Percentiles rank a stretch among this genome's conserved stretches.
Conservation (phyloP, 2,329 filamentous ascomycete genomes). For the Microsporum ferrugineum region DNA sequence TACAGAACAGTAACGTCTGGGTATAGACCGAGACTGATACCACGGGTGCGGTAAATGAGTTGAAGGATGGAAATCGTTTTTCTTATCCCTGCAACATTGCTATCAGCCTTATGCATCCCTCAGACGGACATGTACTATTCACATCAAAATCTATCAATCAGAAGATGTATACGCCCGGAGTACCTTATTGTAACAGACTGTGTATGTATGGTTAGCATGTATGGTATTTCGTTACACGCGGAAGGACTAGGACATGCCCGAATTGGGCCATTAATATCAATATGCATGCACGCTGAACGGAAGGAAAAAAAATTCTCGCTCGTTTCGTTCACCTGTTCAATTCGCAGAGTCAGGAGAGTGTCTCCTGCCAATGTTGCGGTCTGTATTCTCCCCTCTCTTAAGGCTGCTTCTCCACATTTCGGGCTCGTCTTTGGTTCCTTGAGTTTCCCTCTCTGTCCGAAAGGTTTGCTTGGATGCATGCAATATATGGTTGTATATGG, state of each 20-base stretch:
- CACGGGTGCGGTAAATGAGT: neutral
- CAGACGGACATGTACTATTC: neutral
- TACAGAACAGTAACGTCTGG: neutral
- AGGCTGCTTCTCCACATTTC: neutral
- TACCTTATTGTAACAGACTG: neutral
- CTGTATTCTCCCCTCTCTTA: neutral
- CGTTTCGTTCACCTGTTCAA: neutral
- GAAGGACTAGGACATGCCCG: neutral
- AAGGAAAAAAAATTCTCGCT: neutral
- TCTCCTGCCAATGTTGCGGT: neutral
- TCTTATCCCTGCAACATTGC: neutral
- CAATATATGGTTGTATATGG: neutral
- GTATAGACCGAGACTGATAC: neutral
- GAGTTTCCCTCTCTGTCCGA: neutral
- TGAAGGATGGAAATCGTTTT: neutral
- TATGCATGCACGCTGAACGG: neutral
- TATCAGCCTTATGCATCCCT: conserved; percentile 1
- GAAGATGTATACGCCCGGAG: neutral
- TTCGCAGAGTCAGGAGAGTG: neutral
- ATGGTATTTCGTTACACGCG: neutral
- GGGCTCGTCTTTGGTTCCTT: neutral
- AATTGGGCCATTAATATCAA: neutral
- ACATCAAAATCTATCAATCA: neutral
- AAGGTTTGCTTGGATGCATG: neutral
- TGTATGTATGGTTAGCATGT: neutral